Evolutionary conservation across 352 stramenopile species (phyloP).

Genomic region (Globisporangium alternatum): DNA sequence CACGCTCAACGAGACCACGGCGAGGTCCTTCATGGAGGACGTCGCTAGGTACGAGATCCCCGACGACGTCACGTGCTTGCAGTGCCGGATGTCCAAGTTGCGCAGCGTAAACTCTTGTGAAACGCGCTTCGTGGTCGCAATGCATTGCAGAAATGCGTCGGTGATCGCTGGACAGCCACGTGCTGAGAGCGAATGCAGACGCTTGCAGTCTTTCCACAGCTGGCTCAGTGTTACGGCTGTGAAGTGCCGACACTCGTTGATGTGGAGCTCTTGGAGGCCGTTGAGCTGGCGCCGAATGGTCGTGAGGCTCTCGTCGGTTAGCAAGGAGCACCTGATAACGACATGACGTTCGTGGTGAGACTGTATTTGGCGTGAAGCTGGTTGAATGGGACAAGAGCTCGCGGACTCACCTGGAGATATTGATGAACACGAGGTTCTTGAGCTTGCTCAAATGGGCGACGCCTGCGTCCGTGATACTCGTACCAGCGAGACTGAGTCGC

Average conservation of each 20-base stretch:
- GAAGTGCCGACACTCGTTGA: constrained; percentile 67
- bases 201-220: constrained; percentile 56
- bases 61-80: constrained; percentile 62
- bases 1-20: constrained; percentile 30
- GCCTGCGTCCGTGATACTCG: constrained; percentile 27
- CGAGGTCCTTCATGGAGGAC: constrained; percentile 29
- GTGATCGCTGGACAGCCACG: constrained; percentile 43
- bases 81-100: constrained; percentile 50
- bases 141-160: constrained; percentile 50
- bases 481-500: constrained; percentile 25
- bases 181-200: constrained; percentile 43
- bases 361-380: neutral
- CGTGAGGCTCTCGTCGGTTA: constrained; percentile 57
- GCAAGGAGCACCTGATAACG: constrained; percentile 30
- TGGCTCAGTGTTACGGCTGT: constrained; percentile 41
- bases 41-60: constrained; percentile 55
- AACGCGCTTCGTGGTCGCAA: constrained; percentile 47
- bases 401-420: constrained; percentile 23
- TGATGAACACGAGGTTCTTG: constrained; percentile 26
- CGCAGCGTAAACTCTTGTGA: constrained; percentile 22
- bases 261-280: constrained; percentile 40
- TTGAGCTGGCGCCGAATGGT: constrained; percentile 42
- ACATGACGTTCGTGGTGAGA: neutral
- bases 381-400: neutral
- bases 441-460: constrained; percentile 23